A percentile compares a stretch with the other conserved stretches of the same genome.
These are phyloP conservation scores for Cryphonectria carpinicola DNA, from an alignment of 2,329 filamentous ascomycete genomes.

Conservation along the genomic window DNA sequence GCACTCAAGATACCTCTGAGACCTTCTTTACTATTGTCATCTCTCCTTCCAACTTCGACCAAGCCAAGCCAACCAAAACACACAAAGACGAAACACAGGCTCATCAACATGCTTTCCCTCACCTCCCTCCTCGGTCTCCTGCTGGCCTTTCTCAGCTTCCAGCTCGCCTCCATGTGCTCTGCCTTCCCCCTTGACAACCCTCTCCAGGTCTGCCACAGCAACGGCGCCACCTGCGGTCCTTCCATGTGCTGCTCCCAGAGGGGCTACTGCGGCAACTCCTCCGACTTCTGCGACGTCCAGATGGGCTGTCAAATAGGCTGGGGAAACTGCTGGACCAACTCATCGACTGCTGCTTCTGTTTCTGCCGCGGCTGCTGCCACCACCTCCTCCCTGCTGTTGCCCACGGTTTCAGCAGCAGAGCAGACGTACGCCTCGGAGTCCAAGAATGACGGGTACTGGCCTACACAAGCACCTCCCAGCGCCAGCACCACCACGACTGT, in stretches of 20 bases:
- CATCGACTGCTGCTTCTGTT: neutral
- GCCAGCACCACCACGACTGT: neutral
- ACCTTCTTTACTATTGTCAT: neutral
- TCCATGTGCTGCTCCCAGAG: slow-evolving; percentile 1
- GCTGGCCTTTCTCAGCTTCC: neutral
- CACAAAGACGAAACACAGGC: neutral
- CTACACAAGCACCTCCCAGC: neutral
- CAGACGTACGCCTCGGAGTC: neutral
- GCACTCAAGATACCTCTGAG: neutral
- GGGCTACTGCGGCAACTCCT: slow-evolving; percentile 1
- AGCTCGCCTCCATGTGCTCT: neutral
- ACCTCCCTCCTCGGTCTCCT: neutral
- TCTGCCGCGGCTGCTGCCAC: neutral
- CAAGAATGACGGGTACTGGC: neutral
- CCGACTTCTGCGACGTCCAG: neutral
- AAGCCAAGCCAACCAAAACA: neutral
- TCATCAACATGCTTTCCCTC: neutral
- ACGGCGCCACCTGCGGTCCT: neutral
- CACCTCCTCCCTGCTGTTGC: neutral
- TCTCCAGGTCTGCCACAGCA: neutral
- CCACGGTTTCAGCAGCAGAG: neutral
- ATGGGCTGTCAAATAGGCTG: neutral
- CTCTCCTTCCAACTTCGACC: neutral
- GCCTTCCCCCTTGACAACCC: neutral
- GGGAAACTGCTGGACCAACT: neutral